phyloP scores from a whole-genome alignment of 1,139 yeast genomes.

The Scheffersomyces insectosa region DNA sequence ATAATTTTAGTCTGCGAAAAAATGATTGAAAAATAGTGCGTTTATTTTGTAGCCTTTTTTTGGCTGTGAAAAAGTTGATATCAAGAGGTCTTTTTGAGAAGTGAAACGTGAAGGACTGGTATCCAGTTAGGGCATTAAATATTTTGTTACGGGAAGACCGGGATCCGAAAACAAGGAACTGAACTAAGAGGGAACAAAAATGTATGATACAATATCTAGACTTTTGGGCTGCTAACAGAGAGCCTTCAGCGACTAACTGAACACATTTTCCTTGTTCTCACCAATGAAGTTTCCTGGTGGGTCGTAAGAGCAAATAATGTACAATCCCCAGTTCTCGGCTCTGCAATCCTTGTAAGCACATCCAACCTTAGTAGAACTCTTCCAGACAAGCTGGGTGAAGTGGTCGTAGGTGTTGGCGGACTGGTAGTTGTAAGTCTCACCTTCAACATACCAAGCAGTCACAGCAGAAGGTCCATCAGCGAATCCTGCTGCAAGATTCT shows the following conservation, averaged over 20 bases:
- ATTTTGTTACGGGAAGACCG: no score
- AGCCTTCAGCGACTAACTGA: not conserved
- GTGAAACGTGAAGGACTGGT: no score
- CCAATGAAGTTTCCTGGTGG: slow-evolving; percentile 26
- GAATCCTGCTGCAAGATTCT: slow-evolving; percentile 28
- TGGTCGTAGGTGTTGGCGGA: slow-evolving; percentile 53
- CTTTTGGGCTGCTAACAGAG: no score
- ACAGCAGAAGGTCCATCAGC: slow-evolving; percentile 21
- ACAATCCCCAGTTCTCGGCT: slow-evolving; percentile 19
- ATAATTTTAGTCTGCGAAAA: no score
- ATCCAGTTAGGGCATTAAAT: no score
- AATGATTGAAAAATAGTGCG: no score
- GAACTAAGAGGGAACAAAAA: no score
- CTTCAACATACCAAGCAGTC: slow-evolving; percentile 27
- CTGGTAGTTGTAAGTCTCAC: slow-evolving; percentile 16
- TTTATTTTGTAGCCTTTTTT: no score
- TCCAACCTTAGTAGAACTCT: slow-evolving; percentile 64
- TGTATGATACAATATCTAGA: no score
- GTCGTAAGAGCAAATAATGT: slow-evolving; percentile 24
- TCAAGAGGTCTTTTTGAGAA: no score
- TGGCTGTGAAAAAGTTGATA: no score
- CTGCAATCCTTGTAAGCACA: slow-evolving; percentile 64
- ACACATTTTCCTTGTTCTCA: slow-evolving; percentile 14
- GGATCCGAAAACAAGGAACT: no score
- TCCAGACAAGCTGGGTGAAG: slow-evolving; percentile 89